A percentile compares a stretch with the other conserved stretches of the same genome.
Conservation (phyloP, 2,329 filamentous ascomycete species). For the Fusarium stilboides region DNA sequence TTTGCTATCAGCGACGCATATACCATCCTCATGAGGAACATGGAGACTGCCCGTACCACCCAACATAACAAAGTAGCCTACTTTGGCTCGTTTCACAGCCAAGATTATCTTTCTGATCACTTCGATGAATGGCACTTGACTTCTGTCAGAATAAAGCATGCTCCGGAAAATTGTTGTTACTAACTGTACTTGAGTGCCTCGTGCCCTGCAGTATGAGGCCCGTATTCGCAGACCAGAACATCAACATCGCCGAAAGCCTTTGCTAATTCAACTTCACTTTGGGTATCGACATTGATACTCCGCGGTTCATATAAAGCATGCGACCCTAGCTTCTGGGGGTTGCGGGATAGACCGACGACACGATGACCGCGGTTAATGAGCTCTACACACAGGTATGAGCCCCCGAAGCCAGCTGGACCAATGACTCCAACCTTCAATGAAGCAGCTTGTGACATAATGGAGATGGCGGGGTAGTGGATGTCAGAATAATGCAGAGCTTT, state of each 20-base stretch:
- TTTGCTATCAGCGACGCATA: slow-evolving; percentile 10
- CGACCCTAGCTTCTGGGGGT: slow-evolving; percentile 10
- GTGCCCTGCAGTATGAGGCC: slow-evolving; percentile 18
- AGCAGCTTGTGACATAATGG: too few relatives aligned
- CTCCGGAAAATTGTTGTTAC: too few relatives aligned
- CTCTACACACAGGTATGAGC: slow-evolving; percentile 24
- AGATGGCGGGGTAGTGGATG: too few relatives aligned
- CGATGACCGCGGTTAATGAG: slow-evolving; percentile 17
- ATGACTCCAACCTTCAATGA: slow-evolving; percentile 10
- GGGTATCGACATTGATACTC: too few relatives aligned
- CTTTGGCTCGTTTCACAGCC: slow-evolving; percentile 5
- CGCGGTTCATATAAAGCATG: slow-evolving; percentile 6
- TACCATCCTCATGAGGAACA: background rate
- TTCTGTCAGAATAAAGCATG: too few relatives aligned
- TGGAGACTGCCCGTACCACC: slow-evolving; percentile 16
- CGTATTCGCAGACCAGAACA: slow-evolving; percentile 16
- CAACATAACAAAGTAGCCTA: slow-evolving; percentile 29
- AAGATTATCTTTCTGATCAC: slow-evolving; percentile 13
- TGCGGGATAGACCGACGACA: slow-evolving; percentile 12
- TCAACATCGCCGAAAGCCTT: slow-evolving; percentile 8
- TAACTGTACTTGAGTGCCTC: slow-evolving; percentile 16
- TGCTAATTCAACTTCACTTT: background rate
- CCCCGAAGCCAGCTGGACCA: slow-evolving; percentile 18
- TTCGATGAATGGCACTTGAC: slow-evolving; percentile 8
- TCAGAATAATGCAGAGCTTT: too few relatives aligned